Evolutionary conservation across 495 filamentous ascomycete species (phyloP).

Genomic region (Penicillium lividum): DNA sequence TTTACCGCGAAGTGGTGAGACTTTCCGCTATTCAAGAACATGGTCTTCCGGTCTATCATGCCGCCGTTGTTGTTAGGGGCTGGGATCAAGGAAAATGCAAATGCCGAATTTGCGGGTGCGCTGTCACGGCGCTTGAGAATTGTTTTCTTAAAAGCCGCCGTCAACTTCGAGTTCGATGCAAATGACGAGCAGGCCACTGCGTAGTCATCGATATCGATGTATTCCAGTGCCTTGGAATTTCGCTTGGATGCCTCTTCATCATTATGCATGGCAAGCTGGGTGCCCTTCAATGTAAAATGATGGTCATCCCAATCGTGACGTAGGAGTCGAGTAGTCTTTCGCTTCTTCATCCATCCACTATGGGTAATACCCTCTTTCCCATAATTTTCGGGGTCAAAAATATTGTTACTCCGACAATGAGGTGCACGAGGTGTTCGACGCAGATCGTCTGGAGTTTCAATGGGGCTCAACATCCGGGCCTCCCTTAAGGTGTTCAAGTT

Average conservation of each 20-base stretch:
- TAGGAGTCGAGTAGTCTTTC: slow-evolving; percentile 81
- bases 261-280: slow-evolving; percentile 76
- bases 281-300: slow-evolving; percentile 84
- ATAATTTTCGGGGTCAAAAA: slow-evolving; percentile 9
- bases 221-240: slow-evolving; percentile 61
- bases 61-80: slow-evolving; percentile 39
- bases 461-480: slow-evolving; percentile 19
- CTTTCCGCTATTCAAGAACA: too few relatives aligned
- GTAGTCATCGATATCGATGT: slow-evolving; percentile 93
- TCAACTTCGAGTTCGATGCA: slow-evolving; percentile 72
- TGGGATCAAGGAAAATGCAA: slow-evolving; percentile 90
- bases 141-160: slow-evolving; percentile 84
- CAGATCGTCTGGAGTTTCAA: slow-evolving; percentile 36
- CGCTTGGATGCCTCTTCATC: slow-evolving; percentile 56
- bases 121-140: slow-evolving; percentile 61
- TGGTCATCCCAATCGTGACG: slow-evolving; percentile 95
- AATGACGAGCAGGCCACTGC: slow-evolving; percentile 84
- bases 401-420: slow-evolving; percentile 25
- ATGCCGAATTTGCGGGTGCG: slow-evolving; percentile 60
- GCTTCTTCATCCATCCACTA: slow-evolving; percentile 91
- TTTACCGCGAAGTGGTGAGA: slow-evolving; percentile 94
- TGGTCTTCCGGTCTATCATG: slow-evolving; percentile 53
- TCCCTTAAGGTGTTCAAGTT: slow-evolving; percentile 24
- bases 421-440: slow-evolving; percentile 26
- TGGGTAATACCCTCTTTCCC: slow-evolving; percentile 52